Evolutionary conservation across 2,329 filamentous ascomycete genomes (phyloP).

Genomic region (Xylariales sp.): DNA sequence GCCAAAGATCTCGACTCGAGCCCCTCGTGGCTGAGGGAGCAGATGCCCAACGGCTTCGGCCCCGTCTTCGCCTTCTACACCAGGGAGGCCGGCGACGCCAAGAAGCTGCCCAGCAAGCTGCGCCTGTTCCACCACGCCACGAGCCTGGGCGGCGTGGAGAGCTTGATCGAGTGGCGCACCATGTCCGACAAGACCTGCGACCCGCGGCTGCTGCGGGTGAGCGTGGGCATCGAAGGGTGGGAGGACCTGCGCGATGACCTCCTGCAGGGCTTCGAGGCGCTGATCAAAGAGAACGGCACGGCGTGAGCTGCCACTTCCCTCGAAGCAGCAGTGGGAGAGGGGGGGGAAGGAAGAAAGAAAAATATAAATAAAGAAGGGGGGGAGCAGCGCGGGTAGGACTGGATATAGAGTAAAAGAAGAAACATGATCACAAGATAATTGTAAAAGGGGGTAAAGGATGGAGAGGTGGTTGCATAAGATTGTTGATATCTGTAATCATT

Average conservation of each 20-base stretch:
- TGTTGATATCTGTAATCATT: too few species aligned
- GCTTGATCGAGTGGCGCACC: constrained; percentile 90
- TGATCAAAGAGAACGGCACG: constrained; percentile 33
- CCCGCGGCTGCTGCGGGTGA: constrained; percentile 69
- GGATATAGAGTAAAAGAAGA: too few species aligned
- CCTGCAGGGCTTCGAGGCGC: constrained; percentile 56
- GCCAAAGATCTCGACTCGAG: constrained; percentile 48
- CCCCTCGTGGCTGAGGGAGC: constrained; percentile 68
- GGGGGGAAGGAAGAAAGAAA: too few species aligned
- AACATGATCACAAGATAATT: too few species aligned
- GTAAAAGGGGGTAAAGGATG: too few species aligned
- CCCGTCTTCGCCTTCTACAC: constrained; percentile 79
- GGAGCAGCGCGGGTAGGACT: too few species aligned
- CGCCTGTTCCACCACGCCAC: constrained; percentile 90
- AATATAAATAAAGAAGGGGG: too few species aligned
- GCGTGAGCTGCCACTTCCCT: too few species aligned
- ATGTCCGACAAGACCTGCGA: constrained; percentile 80
- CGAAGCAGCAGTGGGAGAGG: too few species aligned
- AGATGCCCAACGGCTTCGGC: constrained; percentile 90
- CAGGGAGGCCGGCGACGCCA: constrained; percentile 57
- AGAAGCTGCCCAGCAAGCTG: constrained; percentile 70
- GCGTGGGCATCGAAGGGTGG: constrained; percentile 80
- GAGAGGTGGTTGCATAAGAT: too few species aligned
- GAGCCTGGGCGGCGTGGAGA: constrained; percentile 89
- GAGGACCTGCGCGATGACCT: constrained; percentile 81